phyloP scores from a whole-genome alignment of 1,284 basidiomycete genomes.

The Cryptococcus maquisensis region DNA sequence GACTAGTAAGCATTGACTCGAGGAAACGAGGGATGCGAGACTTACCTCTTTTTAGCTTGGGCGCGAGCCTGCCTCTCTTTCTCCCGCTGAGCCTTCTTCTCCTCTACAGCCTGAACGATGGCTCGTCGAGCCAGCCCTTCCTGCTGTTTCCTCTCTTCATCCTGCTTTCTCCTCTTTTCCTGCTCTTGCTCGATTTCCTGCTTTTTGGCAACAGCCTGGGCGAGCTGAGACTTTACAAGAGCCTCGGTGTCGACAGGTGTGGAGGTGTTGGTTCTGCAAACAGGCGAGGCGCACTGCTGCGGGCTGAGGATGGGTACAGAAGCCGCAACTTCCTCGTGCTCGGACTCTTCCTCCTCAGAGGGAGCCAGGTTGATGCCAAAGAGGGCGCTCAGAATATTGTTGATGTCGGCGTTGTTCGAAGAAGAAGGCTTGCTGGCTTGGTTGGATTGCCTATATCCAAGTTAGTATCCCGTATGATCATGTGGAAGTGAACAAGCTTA shows the following conservation, averaged over 20 bases:
- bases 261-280: too few species aligned
- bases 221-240: too few species aligned
- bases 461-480: not conserved
- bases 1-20: too few species aligned
- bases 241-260: too few species aligned
- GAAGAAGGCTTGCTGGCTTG: constrained; percentile 14
- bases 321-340: too few species aligned
- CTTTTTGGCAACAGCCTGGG: constrained; percentile 30
- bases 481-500: constrained; percentile 4
- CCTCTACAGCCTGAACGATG: constrained; percentile 42
- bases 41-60: constrained; percentile 11
- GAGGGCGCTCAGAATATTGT: constrained; percentile 31
- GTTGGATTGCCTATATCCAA: not conserved
- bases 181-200: constrained; percentile 45
- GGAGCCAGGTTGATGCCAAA: constrained; percentile 38
- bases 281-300: too few species aligned
- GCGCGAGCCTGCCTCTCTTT: constrained; percentile 55
- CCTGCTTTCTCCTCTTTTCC: not conserved
- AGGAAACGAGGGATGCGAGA: not conserved
- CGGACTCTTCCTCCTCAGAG: too few species aligned
- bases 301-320: too few species aligned
- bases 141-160: too few species aligned
- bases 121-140: too few species aligned
- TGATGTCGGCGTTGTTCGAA: constrained; percentile 12
- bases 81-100: constrained; percentile 68